Evolutionary conservation across 768 basidiomycete genomes (phyloP).

Genomic region (Rhodotorula sphaerocarpa): DNA sequence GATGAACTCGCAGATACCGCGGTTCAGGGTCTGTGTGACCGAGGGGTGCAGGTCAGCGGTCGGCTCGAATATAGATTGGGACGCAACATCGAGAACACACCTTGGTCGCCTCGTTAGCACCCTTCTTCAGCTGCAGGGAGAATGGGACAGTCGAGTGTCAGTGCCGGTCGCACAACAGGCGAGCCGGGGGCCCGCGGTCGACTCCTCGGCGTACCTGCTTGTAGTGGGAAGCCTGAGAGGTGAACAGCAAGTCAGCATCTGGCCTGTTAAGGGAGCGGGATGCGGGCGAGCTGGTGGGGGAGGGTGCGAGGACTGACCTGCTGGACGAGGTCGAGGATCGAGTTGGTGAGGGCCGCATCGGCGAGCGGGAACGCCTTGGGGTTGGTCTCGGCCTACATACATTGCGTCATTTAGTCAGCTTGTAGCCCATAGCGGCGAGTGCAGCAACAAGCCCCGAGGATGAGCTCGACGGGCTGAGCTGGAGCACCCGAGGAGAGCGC

Average conservation of each 20-base stretch:
- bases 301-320: constrained; percentile 20
- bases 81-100: constrained; percentile 45
- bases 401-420: too few species aligned
- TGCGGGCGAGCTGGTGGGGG: constrained; percentile 70
- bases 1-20: constrained; percentile 96
- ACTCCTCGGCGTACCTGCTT: constrained; percentile 58
- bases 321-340: constrained; percentile 92
- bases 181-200: too few species aligned
- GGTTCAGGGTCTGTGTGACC: constrained; percentile 50
- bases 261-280: too few species aligned
- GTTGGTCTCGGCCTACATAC: constrained; percentile 31
- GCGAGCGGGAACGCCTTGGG: constrained; percentile 48
- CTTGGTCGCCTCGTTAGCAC: constrained; percentile 98
- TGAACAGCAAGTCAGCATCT: too few species aligned
- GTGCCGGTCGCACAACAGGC: too few species aligned
- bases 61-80: not conserved
- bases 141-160: too few species aligned
- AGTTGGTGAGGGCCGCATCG: constrained; percentile 76
- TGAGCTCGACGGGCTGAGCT: not conserved
- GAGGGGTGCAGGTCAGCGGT: not conserved
- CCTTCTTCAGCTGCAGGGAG: constrained; percentile 60
- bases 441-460: not conserved
- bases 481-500: not conserved
- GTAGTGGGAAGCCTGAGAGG: constrained; percentile 78
- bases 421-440: not conserved